These are phyloP conservation scores for Larix kaempferi DNA, from an alignment of 75 land plant species.

Conservation along the genomic window DNA sequence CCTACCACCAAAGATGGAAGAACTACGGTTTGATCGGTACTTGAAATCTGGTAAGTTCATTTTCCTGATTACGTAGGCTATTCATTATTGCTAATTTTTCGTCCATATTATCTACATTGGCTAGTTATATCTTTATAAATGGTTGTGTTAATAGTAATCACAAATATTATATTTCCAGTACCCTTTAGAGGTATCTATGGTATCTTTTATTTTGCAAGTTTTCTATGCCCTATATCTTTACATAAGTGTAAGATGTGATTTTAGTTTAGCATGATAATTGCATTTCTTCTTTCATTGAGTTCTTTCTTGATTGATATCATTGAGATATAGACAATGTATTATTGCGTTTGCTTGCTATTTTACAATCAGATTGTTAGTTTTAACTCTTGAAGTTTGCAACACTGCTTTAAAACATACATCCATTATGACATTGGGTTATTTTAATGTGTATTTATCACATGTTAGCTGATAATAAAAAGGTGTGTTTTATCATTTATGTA, in stretches of 20 bases:
- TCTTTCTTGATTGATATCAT: not conserved
- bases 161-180: not conserved
- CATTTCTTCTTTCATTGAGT: not conserved
- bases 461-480: no score
- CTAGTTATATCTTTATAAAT: not conserved
- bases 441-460: not conserved
- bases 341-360: not conserved
- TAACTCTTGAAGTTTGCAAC: not conserved
- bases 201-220: not conserved
- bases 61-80: not conserved
- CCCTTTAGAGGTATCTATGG: not conserved
- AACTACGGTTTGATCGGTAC: constrained; percentile 44
- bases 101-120: not conserved
- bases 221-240: not conserved
- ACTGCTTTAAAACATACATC: not conserved
- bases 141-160: not conserved
- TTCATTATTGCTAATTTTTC: not conserved
- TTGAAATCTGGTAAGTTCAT: constrained; percentile 66
- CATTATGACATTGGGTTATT: not conserved
- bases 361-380: no score
- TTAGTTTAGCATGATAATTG: constrained; percentile 5
- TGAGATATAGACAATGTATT: not conserved
- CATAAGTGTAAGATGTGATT: not conserved
- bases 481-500: no score
- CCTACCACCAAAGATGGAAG: constrained; percentile 44